Base-by-base conservation (phyloP, 495 filamentous ascomycete genomes). In the Penicillium steckii region DNA sequence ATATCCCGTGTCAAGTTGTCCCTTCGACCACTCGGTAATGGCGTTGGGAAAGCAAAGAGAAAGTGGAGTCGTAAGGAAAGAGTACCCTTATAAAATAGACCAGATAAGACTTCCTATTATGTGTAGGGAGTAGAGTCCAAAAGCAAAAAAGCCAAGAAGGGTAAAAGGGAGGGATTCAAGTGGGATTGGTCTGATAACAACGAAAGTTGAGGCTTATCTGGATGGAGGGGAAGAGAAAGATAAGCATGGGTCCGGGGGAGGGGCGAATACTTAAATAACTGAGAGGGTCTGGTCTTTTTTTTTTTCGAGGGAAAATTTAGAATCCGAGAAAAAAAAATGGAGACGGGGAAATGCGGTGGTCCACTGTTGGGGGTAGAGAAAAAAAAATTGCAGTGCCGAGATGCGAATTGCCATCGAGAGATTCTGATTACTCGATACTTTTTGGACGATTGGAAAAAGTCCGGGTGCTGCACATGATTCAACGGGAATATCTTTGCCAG, bases 351-450 rank as follows among this genome's bases (percentile, higher is more conserved):
- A 19, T 26, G 44, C 40, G 32, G 12, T n/a, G 53, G 32, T 44
- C 51, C 51, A 54, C 56, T 26, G 9, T 24, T 12, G 32, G 32
- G n/a, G n/a, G n/a, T n/a, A n/a, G n/a, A n/a, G n/a, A n/a, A 38
- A 40, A 10, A 4, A 27, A 51, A 48, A 44, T 56, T 26, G 49
- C 44, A 26, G 50, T 41, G 48, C 54, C 45, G 52, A 44, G 32
- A 22, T 41, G 38, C 23, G 45, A 17, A 15, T 30, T 32, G 44
- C 26, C 27, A 47, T 33, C 29, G 29, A 21, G 27, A 47, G 44
- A n/a, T 51, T 54, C 38, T 50, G 21, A 63, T 63, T 60, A 63
- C 60, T 63, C 60, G 60, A 63, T 63, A 9, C n/a, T n/a, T n/a
- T 49, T 55, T 49, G 47, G 51, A 30, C 43, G 40, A 40, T 45